Percentiles rank a stretch among this genome's conserved stretches.
Evolutionary conservation across 257 asterid genomes (phyloP).

Genomic region (Petrea volubilis): DNA sequence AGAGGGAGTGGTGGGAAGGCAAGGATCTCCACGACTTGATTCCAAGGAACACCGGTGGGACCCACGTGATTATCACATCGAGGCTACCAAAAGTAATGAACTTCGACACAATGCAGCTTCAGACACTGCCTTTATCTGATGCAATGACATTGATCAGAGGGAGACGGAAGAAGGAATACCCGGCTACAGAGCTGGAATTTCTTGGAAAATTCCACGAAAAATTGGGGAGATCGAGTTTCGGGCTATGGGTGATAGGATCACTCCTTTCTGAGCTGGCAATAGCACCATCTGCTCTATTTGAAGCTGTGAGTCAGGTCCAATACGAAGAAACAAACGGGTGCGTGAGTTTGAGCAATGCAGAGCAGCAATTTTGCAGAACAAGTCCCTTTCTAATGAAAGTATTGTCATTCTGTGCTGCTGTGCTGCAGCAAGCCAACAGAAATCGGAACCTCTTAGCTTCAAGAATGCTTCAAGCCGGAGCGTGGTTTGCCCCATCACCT

Average conservation of each 20-base stretch:
- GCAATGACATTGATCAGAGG: conserved; percentile 67
- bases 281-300: conserved; percentile 65
- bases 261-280: conserved; percentile 63
- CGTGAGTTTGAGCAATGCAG: conserved; percentile 39
- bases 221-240: conserved; percentile 67
- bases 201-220: conserved; percentile 64
- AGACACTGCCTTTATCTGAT: conserved; percentile 53
- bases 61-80: conserved; percentile 81
- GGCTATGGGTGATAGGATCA: conserved; percentile 65
- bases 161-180: conserved; percentile 60
- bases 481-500: conserved; percentile 84
- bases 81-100: conserved; percentile 62
- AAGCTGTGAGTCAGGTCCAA: conserved; percentile 55
- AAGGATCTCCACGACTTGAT: conserved; percentile 78
- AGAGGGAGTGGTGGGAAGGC: conserved; percentile 96
- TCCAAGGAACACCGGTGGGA: conserved; percentile 81
- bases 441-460: conserved; percentile 43
- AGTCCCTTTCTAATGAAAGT: conserved; percentile 62
- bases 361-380: conserved; percentile 56
- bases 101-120: conserved; percentile 73
- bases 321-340: conserved; percentile 38
- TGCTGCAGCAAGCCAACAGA: conserved; percentile 49
- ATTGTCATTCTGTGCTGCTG: conserved; percentile 43
- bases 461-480: conserved; percentile 78
- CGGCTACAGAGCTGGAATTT: conserved; percentile 51